These are phyloP conservation scores for Phoma sp. DNA, from an alignment of 2,329 filamentous ascomycete genomes.

Conservation along the genomic window DNA sequence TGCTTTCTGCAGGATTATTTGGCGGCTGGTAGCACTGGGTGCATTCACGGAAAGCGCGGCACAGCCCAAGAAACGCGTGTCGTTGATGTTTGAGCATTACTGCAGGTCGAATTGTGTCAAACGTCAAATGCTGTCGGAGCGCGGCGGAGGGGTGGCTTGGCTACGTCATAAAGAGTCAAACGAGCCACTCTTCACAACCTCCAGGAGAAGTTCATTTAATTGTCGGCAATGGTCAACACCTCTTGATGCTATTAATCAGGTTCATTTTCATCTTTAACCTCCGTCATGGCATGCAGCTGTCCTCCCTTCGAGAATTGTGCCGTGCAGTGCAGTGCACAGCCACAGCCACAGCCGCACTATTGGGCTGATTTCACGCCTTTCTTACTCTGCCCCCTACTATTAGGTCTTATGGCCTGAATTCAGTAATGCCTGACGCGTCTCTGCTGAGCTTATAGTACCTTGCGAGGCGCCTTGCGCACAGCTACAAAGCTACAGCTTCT, in stretches of 20 bases:
- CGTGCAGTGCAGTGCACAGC: constrained; percentile 29
- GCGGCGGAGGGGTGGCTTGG: constrained; percentile 22
- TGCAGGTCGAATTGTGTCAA: constrained; percentile 27
- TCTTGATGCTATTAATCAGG: neutral
- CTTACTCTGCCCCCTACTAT: constrained; percentile 15
- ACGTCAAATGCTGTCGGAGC: constrained; percentile 30
- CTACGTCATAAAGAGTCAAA: constrained; percentile 12
- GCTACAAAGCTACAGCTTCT: constrained; percentile 34
- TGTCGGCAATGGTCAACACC: neutral
- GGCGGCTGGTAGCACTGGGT: constrained; percentile 4
- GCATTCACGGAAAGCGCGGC: constrained; percentile 23
- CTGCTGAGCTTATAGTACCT: neutral
- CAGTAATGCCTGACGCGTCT: constrained; percentile 22
- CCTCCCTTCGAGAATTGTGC: neutral
- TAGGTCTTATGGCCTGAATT: constrained; percentile 15
- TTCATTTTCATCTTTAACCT: neutral
- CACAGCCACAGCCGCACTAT: constrained; percentile 28
- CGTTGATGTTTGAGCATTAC: constrained; percentile 27
- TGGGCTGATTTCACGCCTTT: constrained; percentile 19
- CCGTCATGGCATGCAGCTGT: neutral
- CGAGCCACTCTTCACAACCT: neutral
- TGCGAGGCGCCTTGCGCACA: neutral
- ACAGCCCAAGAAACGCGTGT: constrained; percentile 45
- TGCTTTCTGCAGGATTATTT: constrained; percentile 10
- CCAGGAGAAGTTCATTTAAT: neutral